Percentiles rank a stretch among this genome's conserved stretches.
These are phyloP conservation scores for Colletotrichum tabaci DNA, from an alignment of 2,329 filamentous ascomycete species.

Conservation along the genomic window DNA sequence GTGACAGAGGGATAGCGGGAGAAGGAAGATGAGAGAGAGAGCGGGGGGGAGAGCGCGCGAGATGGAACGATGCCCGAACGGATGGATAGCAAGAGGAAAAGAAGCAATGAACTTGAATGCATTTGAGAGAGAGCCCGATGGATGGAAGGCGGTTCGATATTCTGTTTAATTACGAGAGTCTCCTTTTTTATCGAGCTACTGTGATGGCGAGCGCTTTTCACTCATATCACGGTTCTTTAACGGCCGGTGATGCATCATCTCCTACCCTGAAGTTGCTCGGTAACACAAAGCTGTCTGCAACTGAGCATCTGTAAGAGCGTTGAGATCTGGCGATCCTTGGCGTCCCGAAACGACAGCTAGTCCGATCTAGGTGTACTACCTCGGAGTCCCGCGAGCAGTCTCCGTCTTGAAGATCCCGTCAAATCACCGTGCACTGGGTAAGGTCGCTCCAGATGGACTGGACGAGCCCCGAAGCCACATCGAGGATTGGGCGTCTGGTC, in stretches of 20 bases:
- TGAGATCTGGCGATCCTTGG: slow-evolving; percentile 4
- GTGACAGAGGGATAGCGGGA: slow-evolving; percentile 7
- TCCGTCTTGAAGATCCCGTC: not conserved
- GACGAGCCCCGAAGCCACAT: slow-evolving; percentile 20
- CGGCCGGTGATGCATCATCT: not conserved
- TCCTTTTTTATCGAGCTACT: slow-evolving; percentile 26
- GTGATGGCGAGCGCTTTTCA: not conserved
- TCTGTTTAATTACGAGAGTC: slow-evolving; percentile 45
- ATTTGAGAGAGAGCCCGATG: slow-evolving; percentile 41
- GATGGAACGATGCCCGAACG: slow-evolving; percentile 23
- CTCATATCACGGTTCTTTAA: not conserved
- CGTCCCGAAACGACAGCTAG: not conserved
- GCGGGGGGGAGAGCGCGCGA: not conserved
- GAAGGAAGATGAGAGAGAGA: slow-evolving; percentile 5
- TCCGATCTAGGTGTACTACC: not conserved
- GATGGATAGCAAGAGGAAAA: slow-evolving; percentile 44
- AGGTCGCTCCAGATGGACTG: slow-evolving; percentile 1
- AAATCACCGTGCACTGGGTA: not conserved
- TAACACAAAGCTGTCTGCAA: not conserved
- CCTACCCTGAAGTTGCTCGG: not conserved
- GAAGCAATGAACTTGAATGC: slow-evolving; percentile 43
- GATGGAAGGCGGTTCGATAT: slow-evolving; percentile 43
- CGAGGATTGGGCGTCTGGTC: slow-evolving; percentile 7
- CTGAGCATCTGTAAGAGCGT: not conserved
- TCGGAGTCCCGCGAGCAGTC: not conserved